Conservation (phyloP, 192 early-diverging fungal genomes). For the Backusella psychrophila region DNA sequence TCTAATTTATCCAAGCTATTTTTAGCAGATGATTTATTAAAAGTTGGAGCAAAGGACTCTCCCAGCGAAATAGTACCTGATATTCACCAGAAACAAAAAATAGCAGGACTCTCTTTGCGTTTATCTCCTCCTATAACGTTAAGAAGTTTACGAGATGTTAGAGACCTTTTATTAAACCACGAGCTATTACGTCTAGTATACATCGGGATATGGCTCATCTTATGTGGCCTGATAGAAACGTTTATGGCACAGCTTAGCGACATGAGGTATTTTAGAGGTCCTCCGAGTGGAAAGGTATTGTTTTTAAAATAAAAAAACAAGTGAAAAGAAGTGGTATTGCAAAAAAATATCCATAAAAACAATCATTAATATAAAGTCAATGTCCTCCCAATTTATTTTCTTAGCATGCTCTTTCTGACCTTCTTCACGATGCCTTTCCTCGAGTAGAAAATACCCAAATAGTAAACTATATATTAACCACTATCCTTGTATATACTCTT, state of each 20-base stretch:
- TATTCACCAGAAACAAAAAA: slow-evolving; percentile 13
- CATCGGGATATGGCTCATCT: slow-evolving; percentile 6
- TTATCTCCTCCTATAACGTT: slow-evolving; percentile 22
- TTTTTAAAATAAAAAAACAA: background rate
- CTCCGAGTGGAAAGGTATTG: background rate
- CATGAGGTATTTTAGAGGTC: slow-evolving; percentile 18
- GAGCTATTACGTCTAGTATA: slow-evolving; percentile 19
- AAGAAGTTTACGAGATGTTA: slow-evolving; percentile 2
- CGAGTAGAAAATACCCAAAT: slow-evolving; percentile 40
- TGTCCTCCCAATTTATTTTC: background rate
- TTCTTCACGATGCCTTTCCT: slow-evolving; percentile 48
- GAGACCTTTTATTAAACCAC: slow-evolving; percentile 28
- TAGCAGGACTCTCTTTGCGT: slow-evolving; percentile 16
- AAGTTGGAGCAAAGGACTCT: slow-evolving; percentile 7
- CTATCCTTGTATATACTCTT: slow-evolving; percentile 43
- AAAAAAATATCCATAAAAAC: background rate
- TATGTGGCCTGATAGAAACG: slow-evolving; percentile 25
- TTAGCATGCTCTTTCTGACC: slow-evolving; percentile 41
- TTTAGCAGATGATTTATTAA: background rate
- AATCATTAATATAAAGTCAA: background rate
- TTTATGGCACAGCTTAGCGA: slow-evolving; percentile 30
- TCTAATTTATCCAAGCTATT: slow-evolving; percentile 1
- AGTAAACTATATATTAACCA: slow-evolving; percentile 50
- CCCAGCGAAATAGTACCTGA: background rate
- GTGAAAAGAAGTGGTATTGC: too few species aligned